Conservation (phyloP, 768 basidiomycete species). For the Glaciozyma antarctica region DNA sequence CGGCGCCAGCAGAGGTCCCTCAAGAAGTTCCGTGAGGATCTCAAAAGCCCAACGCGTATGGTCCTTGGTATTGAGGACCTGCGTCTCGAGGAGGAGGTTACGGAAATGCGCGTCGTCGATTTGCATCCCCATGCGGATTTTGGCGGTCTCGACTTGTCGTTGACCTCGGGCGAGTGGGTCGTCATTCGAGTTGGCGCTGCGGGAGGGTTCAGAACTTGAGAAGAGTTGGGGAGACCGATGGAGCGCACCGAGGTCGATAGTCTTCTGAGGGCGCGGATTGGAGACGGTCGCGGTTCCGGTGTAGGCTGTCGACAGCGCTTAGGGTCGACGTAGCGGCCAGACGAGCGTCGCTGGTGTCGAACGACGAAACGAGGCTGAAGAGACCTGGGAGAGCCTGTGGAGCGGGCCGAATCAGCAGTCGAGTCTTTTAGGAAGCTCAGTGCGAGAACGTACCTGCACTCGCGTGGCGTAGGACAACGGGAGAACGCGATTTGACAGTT, state of each 20-base stretch:
- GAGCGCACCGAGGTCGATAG: neutral
- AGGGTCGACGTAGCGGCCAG: slow-evolving; percentile 76
- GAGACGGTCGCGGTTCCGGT: slow-evolving; percentile 53
- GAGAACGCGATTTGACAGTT: slow-evolving; percentile 75
- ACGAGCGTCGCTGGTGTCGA: slow-evolving; percentile 62
- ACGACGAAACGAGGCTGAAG: slow-evolving; percentile 69
- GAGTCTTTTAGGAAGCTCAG: neutral
- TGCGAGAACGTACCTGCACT: slow-evolving; percentile 55
- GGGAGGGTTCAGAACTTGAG: neutral
- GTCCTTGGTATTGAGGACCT: slow-evolving; percentile 66
- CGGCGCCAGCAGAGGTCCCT: slow-evolving; percentile 83
- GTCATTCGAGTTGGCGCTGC: slow-evolving; percentile 48
- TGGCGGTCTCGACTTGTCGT: slow-evolving; percentile 78
- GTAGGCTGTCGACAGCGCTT: slow-evolving; percentile 81
- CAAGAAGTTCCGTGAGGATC: slow-evolving; percentile 71
- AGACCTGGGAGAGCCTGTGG: slow-evolving; percentile 67
- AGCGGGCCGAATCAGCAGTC: neutral
- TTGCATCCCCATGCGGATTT: slow-evolving; percentile 79
- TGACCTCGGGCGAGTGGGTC: slow-evolving; percentile 72
- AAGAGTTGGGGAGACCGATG: neutral
- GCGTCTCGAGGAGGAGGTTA: slow-evolving; percentile 69
- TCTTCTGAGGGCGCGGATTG: neutral
- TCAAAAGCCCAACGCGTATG: slow-evolving; percentile 89
- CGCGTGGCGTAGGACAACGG: slow-evolving; percentile 71
- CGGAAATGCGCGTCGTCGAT: slow-evolving; percentile 94